Conservation (phyloP, 306 rosid genomes). For the Cucurbita argyrosperma region DNA sequence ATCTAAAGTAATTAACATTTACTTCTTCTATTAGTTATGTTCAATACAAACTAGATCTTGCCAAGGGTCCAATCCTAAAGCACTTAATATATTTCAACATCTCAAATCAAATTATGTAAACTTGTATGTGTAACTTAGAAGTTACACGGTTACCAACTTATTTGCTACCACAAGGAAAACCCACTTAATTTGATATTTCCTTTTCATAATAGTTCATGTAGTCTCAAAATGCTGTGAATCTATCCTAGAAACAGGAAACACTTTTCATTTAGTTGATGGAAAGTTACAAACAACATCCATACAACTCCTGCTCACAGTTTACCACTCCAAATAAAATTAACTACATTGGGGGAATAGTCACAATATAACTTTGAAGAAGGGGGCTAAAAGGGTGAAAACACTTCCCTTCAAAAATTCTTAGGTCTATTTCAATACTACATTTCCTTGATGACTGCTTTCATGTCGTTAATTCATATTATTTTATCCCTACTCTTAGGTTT, state of each 20-base stretch:
- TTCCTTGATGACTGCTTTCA: background rate
- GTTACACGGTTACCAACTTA: background rate
- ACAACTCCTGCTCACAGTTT: background rate
- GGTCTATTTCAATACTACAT: background rate
- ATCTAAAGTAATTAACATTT: background rate
- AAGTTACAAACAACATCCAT: background rate
- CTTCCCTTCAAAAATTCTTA: background rate
- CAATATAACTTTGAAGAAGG: background rate
- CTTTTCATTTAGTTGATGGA: background rate
- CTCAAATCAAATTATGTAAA: background rate
- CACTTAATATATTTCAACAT: background rate
- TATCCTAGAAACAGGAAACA: background rate
- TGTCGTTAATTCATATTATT: background rate
- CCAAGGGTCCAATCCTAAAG: background rate
- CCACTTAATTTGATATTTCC: background rate
- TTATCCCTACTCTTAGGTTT: background rate
- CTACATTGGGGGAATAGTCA: background rate
- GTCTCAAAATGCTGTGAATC: background rate
- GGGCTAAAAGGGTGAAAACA: background rate
- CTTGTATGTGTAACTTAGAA: background rate
- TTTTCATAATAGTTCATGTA: background rate
- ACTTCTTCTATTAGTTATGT: background rate
- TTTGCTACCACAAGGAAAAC: background rate
- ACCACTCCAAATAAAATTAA: background rate
- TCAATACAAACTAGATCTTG: background rate